Evolutionary conservation across 306 rosid species (phyloP).

Genomic region (Glycine tomentella): DNA sequence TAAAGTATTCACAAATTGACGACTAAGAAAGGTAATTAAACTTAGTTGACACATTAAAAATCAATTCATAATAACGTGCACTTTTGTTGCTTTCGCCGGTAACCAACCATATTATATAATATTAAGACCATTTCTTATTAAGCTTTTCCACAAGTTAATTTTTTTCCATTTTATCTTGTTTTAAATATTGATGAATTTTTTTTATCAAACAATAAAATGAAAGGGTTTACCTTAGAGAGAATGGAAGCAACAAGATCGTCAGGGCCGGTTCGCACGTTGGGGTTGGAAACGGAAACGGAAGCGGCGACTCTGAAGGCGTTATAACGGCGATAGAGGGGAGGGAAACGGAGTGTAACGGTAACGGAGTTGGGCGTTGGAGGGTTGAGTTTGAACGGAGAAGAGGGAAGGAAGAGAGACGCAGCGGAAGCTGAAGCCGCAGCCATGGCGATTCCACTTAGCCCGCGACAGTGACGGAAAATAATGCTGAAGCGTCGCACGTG

Average conservation of each 20-base stretch:
- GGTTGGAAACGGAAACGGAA: conserved; percentile 65
- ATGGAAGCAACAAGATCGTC: conserved; percentile 73
- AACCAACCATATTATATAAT: no score
- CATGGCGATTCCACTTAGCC: conserved; percentile 52
- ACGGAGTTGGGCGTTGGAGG: conserved; percentile 41
- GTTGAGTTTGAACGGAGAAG: conserved; percentile 48
- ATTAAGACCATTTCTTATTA: no score
- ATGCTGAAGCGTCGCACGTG: background rate
- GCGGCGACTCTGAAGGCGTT: conserved; percentile 52
- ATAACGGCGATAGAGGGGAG: conserved; percentile 39
- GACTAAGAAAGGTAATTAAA: background rate
- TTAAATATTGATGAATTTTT: no score
- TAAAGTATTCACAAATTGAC: background rate
- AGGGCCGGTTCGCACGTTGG: conserved; percentile 63
- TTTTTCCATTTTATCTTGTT: no score
- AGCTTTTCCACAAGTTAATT: no score
- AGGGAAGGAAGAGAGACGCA: conserved; percentile 41
- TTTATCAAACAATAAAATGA: no score
- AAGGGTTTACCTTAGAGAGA: conserved; percentile 62
- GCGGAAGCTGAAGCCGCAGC: conserved; percentile 61
- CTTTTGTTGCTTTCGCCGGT: no score
- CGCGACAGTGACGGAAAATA: background rate
- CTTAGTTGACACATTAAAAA: background rate
- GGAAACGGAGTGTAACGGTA: conserved; percentile 5
- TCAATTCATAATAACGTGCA: no score